These are phyloP conservation scores for Amaranthus hypochondriacus DNA, from an alignment of 148 eudicot genomes.

Conservation along the genomic window DNA sequence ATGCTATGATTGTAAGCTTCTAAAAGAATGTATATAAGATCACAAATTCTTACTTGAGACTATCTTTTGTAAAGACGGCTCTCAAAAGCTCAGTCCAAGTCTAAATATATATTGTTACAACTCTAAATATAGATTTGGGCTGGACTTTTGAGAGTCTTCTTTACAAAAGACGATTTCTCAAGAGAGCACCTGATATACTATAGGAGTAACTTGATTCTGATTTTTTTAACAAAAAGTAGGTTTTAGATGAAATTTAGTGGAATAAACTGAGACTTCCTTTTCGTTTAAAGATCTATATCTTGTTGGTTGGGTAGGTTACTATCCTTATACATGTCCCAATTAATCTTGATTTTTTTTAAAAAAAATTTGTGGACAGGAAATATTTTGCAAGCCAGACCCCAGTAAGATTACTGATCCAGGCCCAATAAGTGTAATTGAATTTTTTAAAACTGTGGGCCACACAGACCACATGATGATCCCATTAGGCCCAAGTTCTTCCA, in stretches of 20 bases:
- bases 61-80: too few relatives aligned
- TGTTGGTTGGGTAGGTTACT: slow-evolving; percentile 2
- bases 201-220: too few relatives aligned
- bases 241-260: background rate
- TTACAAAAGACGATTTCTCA: too few relatives aligned
- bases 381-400: slow-evolving; percentile 1
- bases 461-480: background rate
- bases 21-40: too few relatives aligned
- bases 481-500: slow-evolving; percentile 4
- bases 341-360: background rate
- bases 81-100: too few relatives aligned
- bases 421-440: slow-evolving; percentile 7
- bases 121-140: too few relatives aligned
- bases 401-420: background rate
- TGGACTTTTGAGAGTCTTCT: too few relatives aligned
- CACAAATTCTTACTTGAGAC: too few relatives aligned
- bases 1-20: too few relatives aligned
- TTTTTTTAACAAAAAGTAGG: background rate
- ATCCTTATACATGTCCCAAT: background rate
- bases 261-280: background rate
- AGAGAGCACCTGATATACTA: too few relatives aligned
- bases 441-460: slow-evolving; percentile 6
- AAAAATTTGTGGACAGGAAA: background rate
- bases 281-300: background rate
- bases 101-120: too few relatives aligned